A percentile compares a stretch with the other conserved stretches of the same genome.
phyloP scores from a whole-genome alignment of 139 green algal species.

The Chlorella sp. region DNA sequence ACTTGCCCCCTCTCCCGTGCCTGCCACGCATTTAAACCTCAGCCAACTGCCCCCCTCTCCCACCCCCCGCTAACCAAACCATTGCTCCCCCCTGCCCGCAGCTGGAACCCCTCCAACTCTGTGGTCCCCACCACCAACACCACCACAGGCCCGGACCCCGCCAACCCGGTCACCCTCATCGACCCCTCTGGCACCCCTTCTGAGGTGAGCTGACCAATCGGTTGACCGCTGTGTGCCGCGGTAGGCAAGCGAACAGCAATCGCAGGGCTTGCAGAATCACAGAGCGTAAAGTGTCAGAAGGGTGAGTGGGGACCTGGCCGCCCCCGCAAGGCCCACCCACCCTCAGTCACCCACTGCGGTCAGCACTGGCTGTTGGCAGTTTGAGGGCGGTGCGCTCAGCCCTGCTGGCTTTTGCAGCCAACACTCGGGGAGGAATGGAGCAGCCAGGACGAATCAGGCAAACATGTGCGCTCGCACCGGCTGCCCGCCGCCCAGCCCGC shows the following conservation, averaged over 20 bases:
- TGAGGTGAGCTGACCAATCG: background rate
- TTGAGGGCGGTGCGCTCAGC: no score
- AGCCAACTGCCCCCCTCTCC: background rate
- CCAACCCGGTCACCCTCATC: background rate
- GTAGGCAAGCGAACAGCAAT: background rate
- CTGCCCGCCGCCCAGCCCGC: no score
- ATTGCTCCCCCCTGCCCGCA: background rate
- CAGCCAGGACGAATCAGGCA: no score
- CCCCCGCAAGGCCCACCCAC: no score
- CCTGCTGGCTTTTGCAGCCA: no score
- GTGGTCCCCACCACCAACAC: background rate
- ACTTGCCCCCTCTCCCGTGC: background rate
- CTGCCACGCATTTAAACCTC: background rate
- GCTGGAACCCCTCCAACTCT: background rate
- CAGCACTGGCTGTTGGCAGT: no score
- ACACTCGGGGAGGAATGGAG: no score
- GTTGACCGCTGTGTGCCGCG: background rate
- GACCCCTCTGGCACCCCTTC: slow-evolving; percentile 1
- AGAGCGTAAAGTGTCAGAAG: no score
- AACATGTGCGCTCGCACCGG: no score
- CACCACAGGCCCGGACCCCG: background rate
- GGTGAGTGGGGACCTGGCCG: no score
- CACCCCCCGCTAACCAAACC: background rate
- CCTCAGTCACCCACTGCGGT: no score
- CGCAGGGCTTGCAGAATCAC: background rate